phyloP scores from a whole-genome alignment of 2,329 filamentous ascomycete genomes.

The Dichotomopilus funicola region DNA sequence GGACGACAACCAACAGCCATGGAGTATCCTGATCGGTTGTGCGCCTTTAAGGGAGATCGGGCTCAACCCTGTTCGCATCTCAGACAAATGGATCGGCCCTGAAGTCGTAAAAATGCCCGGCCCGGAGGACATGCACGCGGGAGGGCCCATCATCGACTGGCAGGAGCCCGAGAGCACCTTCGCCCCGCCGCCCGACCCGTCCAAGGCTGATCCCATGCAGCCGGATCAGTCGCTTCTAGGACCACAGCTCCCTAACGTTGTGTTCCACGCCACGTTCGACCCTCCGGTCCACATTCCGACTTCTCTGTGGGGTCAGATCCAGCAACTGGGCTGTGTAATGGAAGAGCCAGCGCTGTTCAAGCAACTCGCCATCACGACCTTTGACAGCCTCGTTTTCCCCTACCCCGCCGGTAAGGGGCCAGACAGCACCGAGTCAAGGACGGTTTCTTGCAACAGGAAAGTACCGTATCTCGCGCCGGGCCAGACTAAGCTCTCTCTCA shows the following conservation, averaged over 20 bases:
- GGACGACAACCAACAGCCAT: conserved; percentile 45
- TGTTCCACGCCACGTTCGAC: conserved; percentile 68
- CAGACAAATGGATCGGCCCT: conserved; percentile 66
- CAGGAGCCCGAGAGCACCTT: conserved; percentile 62
- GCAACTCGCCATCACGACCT: conserved; percentile 34
- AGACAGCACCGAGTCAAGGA: conserved; percentile 52
- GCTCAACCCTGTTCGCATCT: conserved; percentile 60
- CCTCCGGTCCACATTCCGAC: conserved; percentile 67
- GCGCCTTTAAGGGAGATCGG: conserved; percentile 38
- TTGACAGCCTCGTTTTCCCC: conserved; percentile 54
- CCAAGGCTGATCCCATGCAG: conserved; percentile 18
- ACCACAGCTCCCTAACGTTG: conserved; percentile 59
- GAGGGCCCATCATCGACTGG: conserved; percentile 56
- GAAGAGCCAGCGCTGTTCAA: conserved; percentile 26
- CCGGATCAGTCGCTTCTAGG: conserved; percentile 32
- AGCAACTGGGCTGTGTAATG: conserved; percentile 50
- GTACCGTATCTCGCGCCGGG: conserved; percentile 37
- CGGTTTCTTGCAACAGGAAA: conserved; percentile 43
- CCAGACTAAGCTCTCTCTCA: conserved; percentile 27
- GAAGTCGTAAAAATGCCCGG: conserved; percentile 53
- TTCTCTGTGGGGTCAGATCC: conserved; percentile 55
- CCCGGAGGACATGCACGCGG: conserved; percentile 36
- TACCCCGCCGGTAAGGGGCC: conserved; percentile 41
- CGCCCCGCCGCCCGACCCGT: conserved; percentile 31
- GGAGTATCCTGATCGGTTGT: conserved; percentile 64